phyloP scores from a whole-genome alignment of 139 green algal genomes.

The Desmodesmus armatus region DNA sequence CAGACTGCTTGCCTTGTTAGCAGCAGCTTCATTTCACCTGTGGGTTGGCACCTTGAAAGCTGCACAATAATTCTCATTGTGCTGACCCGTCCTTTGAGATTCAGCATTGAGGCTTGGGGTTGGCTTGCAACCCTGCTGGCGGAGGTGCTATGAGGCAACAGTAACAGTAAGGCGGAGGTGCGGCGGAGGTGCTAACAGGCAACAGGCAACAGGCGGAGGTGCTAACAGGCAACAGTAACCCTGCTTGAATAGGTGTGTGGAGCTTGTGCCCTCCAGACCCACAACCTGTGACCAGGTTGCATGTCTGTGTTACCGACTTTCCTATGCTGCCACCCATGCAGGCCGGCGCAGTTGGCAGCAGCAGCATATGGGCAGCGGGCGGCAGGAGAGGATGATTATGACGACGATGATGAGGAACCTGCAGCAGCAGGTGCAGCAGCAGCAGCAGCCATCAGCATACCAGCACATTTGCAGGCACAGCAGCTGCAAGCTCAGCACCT shows the following conservation, averaged over 20 bases:
- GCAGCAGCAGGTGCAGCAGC: constrained; percentile 19
- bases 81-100: no score
- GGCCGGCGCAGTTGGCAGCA: no score
- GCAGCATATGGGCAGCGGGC: neutral
- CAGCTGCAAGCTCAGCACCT: constrained; percentile 7
- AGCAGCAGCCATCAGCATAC: neutral
- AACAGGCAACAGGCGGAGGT: neutral
- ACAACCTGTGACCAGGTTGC: no score
- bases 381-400: constrained; percentile 46
- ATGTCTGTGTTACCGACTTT: neutral
- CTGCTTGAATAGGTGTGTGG: no score
- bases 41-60: no score
- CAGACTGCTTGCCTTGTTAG: neutral
- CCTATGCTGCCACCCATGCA: neutral
- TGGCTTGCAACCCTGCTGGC: no score
- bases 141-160: no score
- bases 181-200: no score
- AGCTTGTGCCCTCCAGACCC: no score
- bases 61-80: no score
- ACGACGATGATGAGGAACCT: constrained; percentile 19
- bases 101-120: no score
- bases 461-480: constrained; percentile 15
- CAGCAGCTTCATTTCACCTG: neutral
- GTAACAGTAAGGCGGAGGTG: no score
- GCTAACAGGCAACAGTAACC: neutral